phyloP scores from a whole-genome alignment of 106 monocot genomes.

The Dendrobium officinale region DNA sequence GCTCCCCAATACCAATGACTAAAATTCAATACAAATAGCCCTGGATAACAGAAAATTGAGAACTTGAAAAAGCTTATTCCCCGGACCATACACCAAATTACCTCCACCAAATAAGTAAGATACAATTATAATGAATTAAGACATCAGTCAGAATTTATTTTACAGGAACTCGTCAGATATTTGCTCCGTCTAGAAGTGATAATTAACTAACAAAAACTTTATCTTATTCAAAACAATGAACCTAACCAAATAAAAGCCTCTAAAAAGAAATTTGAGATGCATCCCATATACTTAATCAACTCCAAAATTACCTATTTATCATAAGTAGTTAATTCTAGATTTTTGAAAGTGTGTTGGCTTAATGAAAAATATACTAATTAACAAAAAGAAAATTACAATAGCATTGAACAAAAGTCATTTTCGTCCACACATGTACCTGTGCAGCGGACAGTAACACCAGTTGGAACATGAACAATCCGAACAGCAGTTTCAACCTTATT shows the following conservation, averaged over 20 bases:
- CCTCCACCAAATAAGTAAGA: background rate
- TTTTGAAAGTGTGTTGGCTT: background rate
- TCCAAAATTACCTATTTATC: background rate
- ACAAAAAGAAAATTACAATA: background rate
- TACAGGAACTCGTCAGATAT: background rate
- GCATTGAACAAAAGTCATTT: background rate
- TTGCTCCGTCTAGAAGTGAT: background rate
- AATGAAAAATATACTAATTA: background rate
- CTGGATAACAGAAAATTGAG: background rate
- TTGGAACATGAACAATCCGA: slow-evolving; percentile 85
- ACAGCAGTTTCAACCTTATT: slow-evolving; percentile 99
- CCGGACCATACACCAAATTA: background rate
- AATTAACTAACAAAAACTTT: background rate
- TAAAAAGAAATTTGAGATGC: background rate
- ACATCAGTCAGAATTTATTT: background rate
- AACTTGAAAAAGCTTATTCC: background rate
- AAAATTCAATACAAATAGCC: background rate
- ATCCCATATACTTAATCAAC: background rate
- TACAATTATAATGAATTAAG: too few species aligned
- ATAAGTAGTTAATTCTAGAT: background rate
- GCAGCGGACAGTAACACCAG: slow-evolving; percentile 86
- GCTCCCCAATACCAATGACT: background rate
- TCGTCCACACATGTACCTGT: slow-evolving; percentile 47
- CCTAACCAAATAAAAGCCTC: background rate
- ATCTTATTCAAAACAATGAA: background rate